Conservation (phyloP, 495 filamentous ascomycete genomes). For the Durotheca rogersii region DNA sequence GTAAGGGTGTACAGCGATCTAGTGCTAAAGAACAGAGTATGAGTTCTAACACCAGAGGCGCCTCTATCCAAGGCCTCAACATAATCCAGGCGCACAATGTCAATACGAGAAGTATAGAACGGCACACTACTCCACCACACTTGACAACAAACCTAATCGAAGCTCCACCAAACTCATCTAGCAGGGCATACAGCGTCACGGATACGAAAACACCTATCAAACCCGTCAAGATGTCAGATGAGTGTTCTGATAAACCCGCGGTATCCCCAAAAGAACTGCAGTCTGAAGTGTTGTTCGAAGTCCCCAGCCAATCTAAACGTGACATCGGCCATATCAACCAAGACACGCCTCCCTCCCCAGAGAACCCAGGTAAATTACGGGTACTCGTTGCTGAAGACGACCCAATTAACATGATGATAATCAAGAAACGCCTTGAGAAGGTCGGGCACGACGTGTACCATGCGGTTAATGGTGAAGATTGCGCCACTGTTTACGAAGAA, state of each 20-base stretch:
- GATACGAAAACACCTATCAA: conserved; percentile 42
- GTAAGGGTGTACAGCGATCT: conserved; percentile 17
- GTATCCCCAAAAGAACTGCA: conserved; percentile 13
- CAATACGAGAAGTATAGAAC: background rate
- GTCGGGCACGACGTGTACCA: conserved; percentile 70
- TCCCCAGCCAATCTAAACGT: conserved; percentile 17
- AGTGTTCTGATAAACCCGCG: conserved; percentile 30
- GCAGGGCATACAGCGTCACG: conserved; percentile 33
- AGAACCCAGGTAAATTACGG: conserved; percentile 47
- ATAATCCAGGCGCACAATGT: background rate
- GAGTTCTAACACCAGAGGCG: conserved; percentile 20
- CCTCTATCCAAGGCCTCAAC: conserved; percentile 4
- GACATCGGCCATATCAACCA: conserved; percentile 5
- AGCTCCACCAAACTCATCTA: conserved; percentile 1
- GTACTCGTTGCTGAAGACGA: conserved; percentile 91
- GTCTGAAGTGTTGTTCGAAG: conserved; percentile 42
- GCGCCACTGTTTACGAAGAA: conserved; percentile 66
- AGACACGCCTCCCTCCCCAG: background rate
- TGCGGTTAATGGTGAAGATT: conserved; percentile 86
- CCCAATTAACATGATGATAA: conserved; percentile 85
- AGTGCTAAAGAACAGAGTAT: conserved; percentile 25
- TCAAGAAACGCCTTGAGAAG: conserved; percentile 81
- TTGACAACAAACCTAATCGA: conserved; percentile 2
- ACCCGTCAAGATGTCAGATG: conserved; percentile 44
- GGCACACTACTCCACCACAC: background rate